Evolutionary conservation across 2,329 filamentous ascomycete species (phyloP), one percentile per base, ranked within the genome.

Genomic region (Fusarium devonianum): DNA sequence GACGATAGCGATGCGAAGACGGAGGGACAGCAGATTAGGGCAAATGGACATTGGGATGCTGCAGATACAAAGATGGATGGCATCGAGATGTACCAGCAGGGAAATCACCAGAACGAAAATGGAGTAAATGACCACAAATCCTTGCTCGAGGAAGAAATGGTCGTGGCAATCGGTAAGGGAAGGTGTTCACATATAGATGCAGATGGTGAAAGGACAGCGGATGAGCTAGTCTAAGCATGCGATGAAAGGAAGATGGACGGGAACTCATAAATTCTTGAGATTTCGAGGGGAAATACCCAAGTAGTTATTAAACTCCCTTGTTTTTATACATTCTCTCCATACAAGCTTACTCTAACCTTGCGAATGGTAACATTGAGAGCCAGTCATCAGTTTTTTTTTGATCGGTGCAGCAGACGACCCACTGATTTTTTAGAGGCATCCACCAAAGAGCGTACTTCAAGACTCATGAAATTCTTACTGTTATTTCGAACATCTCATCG

Each of bases 391-490:
- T 8, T n/a, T 12, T 19, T 5, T 21, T 19, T 34, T 5, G 18
- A 14, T 16, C 25, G 34, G 22, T n/a, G 22, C 17, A 35, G 17
- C 28, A 10, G 12, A 19, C 17, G 56, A 60, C 56, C 56, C 56
- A 59, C 56, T 49, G 56, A 59, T 45, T 44, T 58, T n/a, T 56
- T 57, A 45, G 37, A 45, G 41, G 28, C 50, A 41, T 35, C 56
- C 57, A 48, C 56, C 30, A 40, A 43, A 49, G 52, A 14, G n/a
- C 23, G 7, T 8, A 38, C 44, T 17, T 41, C 39, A 26, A 14
- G 41, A 30, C n/a, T 17, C 9, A 7, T 14, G n/a, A 25, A 10
- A 25, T 14, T 14, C 13, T 7, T 4, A 29, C 13, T 13, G 16
- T 16, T 9, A 30, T 9, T 32, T 17, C n/a, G n/a, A 32, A 30